phyloP scores from a whole-genome alignment of 768 basidiomycete species.

The Glaciozyma martinii region DNA sequence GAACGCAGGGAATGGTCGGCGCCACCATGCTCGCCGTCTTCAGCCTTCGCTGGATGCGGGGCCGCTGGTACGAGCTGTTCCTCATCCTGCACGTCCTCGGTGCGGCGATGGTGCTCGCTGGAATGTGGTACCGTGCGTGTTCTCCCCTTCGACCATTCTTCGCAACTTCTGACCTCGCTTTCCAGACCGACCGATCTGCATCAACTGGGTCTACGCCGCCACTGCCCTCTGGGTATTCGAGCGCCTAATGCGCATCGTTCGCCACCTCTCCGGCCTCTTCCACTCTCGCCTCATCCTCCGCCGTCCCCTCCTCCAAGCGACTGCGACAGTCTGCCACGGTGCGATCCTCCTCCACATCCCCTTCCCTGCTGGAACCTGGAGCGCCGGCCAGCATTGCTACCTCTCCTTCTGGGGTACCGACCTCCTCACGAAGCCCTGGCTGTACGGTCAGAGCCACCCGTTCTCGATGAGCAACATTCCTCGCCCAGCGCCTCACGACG shows the following conservation, averaged over 20 bases:
- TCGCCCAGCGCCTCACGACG: neutral
- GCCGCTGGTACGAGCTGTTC: slow-evolving; percentile 17
- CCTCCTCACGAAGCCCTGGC: slow-evolving; percentile 16
- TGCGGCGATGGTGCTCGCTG: slow-evolving; percentile 21
- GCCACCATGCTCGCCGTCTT: slow-evolving; percentile 4
- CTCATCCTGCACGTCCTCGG: slow-evolving; percentile 25
- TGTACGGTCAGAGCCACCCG: slow-evolving; percentile 24
- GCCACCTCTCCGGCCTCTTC: slow-evolving; percentile 5
- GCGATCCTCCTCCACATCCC: slow-evolving; percentile 24
- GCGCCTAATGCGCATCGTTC: slow-evolving; percentile 9
- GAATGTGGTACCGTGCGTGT: slow-evolving; percentile 22
- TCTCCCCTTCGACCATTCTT: neutral
- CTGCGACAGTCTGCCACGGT: slow-evolving; percentile 10
- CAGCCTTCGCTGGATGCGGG: neutral
- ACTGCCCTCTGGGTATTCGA: slow-evolving; percentile 24
- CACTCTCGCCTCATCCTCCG: slow-evolving; percentile 12
- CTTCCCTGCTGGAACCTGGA: slow-evolving; percentile 8
- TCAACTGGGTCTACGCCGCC: slow-evolving; percentile 13
- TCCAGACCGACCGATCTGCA: slow-evolving; percentile 19
- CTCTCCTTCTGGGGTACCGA: slow-evolving; percentile 24
- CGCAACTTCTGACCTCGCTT: neutral
- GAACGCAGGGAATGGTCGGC: neutral
- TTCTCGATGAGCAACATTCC: slow-evolving; percentile 25
- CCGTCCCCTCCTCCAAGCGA: slow-evolving; percentile 10
- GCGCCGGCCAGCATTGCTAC: slow-evolving; percentile 12